Conservation (phyloP, 2,329 filamentous ascomycete species). For the Colletotrichum liriopes region DNA sequence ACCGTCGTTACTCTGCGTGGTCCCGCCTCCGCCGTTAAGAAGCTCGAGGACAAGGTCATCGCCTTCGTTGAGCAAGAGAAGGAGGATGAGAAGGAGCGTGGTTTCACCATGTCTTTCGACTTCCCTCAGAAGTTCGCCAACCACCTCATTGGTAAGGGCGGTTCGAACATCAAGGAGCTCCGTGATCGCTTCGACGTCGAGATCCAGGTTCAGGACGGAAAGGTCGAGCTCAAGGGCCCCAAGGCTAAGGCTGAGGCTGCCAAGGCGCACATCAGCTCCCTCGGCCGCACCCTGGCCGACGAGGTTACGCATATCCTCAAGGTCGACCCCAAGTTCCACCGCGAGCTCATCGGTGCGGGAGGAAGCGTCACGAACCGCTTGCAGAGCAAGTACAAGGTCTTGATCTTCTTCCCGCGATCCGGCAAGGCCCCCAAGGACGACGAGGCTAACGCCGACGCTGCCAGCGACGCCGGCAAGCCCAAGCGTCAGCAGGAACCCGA, state of each 20-base stretch:
- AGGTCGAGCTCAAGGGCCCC: conserved; percentile 95
- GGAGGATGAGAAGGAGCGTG: conserved; percentile 93
- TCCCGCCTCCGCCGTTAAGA: conserved; percentile 79
- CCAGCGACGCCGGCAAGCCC: conserved; percentile 76
- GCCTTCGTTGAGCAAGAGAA: conserved; percentile 90
- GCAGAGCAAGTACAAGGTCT: conserved; percentile 92
- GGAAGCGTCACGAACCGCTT: conserved; percentile 92
- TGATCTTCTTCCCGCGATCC: conserved; percentile 90
- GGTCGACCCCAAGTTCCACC: conserved; percentile 94
- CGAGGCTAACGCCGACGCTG: conserved; percentile 79
- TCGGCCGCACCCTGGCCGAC: conserved; percentile 89
- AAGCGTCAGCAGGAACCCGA: conserved; percentile 84
- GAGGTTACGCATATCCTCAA: conserved; percentile 90
- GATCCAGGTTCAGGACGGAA: conserved; percentile 93
- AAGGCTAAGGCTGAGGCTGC: conserved; percentile 94
- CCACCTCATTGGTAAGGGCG: conserved; percentile 80
- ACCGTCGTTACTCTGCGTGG: conserved; percentile 82
- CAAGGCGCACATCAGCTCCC: conserved; percentile 83
- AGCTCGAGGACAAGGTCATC: conserved; percentile 80
- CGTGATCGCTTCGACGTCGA: conserved; percentile 79
- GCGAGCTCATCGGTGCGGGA: conserved; percentile 91
- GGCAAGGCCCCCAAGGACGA: conserved; percentile 79
- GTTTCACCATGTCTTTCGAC: conserved; percentile 88
- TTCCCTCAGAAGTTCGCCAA: conserved; percentile 97
- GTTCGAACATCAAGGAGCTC: conserved; percentile 76